Evolutionary conservation across 495 filamentous ascomycete species (phyloP).

Genomic region (Trichoderma parareesei): DNA sequence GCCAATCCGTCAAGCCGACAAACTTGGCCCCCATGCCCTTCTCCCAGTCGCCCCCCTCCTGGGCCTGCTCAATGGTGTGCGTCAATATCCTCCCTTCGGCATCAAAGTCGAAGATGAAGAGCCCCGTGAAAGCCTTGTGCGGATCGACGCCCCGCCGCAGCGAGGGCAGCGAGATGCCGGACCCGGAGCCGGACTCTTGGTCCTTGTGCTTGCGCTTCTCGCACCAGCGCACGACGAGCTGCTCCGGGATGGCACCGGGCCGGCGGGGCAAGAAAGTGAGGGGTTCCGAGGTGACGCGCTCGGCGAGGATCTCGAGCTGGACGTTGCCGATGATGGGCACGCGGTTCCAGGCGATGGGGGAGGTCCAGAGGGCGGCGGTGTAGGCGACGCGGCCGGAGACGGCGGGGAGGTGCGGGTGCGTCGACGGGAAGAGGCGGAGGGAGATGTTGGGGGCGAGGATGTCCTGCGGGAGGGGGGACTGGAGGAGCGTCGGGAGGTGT

Average conservation of each 20-base stretch:
- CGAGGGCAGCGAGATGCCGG: slow-evolving; percentile 14
- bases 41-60: slow-evolving; percentile 64
- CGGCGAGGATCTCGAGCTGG: slow-evolving; percentile 73
- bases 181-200: slow-evolving; percentile 18
- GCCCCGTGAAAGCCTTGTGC: slow-evolving; percentile 60
- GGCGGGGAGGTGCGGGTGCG: slow-evolving; percentile 87
- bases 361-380: slow-evolving; percentile 87
- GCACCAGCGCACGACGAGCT: slow-evolving; percentile 81
- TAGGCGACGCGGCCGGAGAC: slow-evolving; percentile 87
- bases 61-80: slow-evolving; percentile 90
- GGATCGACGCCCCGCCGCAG: slow-evolving; percentile 17
- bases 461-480: slow-evolving; percentile 71
- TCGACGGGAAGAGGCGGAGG: slow-evolving; percentile 94
- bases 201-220: slow-evolving; percentile 34
- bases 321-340: slow-evolving; percentile 86
- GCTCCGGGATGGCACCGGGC: slow-evolving; percentile 51
- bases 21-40: slow-evolving; percentile 56
- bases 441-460: slow-evolving; percentile 84
- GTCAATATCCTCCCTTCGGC: slow-evolving; percentile 71
- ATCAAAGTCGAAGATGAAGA: slow-evolving; percentile 96
- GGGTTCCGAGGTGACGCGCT: slow-evolving; percentile 64
- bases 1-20: slow-evolving; percentile 81
- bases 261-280: slow-evolving; percentile 22
- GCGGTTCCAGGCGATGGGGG: slow-evolving; percentile 89
- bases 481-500: slow-evolving; percentile 76